These are phyloP conservation scores for Claviceps lovelessii DNA, from an alignment of 2,329 filamentous ascomycete species.

Conservation along the genomic window DNA sequence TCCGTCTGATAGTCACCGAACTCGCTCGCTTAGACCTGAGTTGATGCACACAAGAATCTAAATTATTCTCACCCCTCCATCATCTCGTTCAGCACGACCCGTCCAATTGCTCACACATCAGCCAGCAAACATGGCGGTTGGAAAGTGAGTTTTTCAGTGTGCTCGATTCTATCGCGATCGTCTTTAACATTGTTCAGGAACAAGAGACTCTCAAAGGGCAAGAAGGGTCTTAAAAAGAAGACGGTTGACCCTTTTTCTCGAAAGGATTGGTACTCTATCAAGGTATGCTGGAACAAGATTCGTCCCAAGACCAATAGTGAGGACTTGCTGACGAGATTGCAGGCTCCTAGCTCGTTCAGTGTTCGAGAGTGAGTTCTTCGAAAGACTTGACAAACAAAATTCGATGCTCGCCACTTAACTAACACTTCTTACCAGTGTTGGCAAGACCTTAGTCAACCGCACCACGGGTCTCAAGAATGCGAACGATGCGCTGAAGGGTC, in stretches of 20 bases:
- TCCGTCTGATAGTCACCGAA: conserved; percentile 9
- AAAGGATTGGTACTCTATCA: conserved; percentile 99
- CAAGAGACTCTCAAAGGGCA: conserved; percentile 99
- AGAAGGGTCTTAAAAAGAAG: conserved; percentile 99
- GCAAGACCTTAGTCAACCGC: conserved; percentile 98
- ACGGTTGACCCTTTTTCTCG: conserved; percentile 92
- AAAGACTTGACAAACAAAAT: neutral
- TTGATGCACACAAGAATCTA: conserved; percentile 26
- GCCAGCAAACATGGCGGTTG: conserved; percentile 46
- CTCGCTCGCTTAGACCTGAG: conserved; percentile 26
- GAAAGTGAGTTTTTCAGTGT: conserved; percentile 34
- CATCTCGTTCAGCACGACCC: conserved; percentile 27
- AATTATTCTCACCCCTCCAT: conserved; percentile 27
- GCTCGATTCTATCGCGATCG: conserved; percentile 1
- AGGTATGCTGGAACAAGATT: conserved; percentile 40
- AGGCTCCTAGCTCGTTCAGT: conserved; percentile 92
- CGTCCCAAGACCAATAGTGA: neutral
- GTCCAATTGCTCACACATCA: conserved; percentile 29
- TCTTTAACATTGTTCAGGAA: conserved; percentile 46
- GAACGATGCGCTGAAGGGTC: conserved; percentile 96
- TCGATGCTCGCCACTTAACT: neutral
- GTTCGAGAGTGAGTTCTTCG: conserved; percentile 71
- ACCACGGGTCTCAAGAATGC: conserved; percentile 99
- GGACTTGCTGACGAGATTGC: conserved; percentile 7
- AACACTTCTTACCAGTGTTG: conserved; percentile 51